Base-by-base conservation (phyloP, 2,329 filamentous ascomycete genomes). In the Colletotrichum phormii region DNA sequence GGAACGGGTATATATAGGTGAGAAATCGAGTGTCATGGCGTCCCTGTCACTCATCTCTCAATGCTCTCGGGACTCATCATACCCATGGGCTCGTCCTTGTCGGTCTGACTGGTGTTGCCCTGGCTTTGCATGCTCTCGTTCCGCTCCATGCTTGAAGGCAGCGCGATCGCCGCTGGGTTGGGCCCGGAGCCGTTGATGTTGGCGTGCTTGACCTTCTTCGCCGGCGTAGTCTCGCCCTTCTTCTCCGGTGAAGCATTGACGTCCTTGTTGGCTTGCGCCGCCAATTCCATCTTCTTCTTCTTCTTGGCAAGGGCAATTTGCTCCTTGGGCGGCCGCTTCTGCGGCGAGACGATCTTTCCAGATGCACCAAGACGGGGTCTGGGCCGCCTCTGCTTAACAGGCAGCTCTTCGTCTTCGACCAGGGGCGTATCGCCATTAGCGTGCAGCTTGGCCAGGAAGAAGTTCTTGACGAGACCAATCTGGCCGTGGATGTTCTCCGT, bases 401-500 rank as follows among this genome's bases (percentile, higher is more conserved):
- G 97, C 29, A 99, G 86, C 77, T 99, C 96, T 79, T 98, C 94
- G 83, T 99, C 97, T 85, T 99, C 97, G 64, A 97, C 86, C 76
- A 99, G 88, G 55, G 95, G 91, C 13, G 72, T 60, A 46, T 76
- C 92, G 80, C 90, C 90, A 81, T 95, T 97, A 68, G 94, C 93
- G 78, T 95, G 94, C 71, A 99, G 86, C 82, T 97, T 98, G 77
- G 91, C 91, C 72, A 95, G 90, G 86, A 98, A 98, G 88, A 97
- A 99, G 78, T 94, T 93, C 82, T 94, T 94, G 71, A 97, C 91
- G 67, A 99, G 88, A 4, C 95, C 95, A 76, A 98, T 95, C 79
- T 98, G 92, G 57, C 89, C 88, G 64, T 92, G 87, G 64, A 98
- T 89, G 76, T 90, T 95, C 74, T 97, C 92, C 75, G 90, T 88